Base-by-base conservation (phyloP, 1,284 basidiomycete genomes). In the Violaceomyces palustris region DNA sequence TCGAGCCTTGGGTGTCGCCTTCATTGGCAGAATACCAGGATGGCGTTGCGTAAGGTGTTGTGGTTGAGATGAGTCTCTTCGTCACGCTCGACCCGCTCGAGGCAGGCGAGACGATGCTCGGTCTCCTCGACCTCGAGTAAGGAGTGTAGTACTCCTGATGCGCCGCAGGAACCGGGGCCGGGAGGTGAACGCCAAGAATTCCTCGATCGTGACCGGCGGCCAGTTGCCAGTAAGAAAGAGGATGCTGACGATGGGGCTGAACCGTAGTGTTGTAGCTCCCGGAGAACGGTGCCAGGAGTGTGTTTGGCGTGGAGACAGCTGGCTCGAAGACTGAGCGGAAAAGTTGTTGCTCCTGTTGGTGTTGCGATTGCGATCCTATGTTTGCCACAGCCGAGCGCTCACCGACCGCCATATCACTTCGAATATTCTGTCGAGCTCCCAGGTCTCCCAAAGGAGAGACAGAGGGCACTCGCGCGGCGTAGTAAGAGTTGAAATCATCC, bases 141-240 rank as follows among this genome's bases (percentile, higher is more conserved):
- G 32, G 32, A 6, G 6, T 5, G 32, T 34, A 60, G 49, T 60
- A 60, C 45, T 60, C 57, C 18, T 17, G 35, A 22, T 44, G 42
- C 23, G 37, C 38, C 6, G 41, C 26, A 32, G 42, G 43, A 5
- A 4, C 6, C n/a, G 48, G 45, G 14, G 51, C 48, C 18, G 57
- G 57, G 39, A 60, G 54, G 45, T 60, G 57, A n/a, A 60, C 42
- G 22, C 57, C 57, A 24, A 60, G 27, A 30, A 60, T 60, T 10
- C 57, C 57, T 27, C 53, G 43, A 23, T 61, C 50, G 41, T 61
- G 45, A 5, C 55, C 54, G 17, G 55, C 53, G 10, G 55, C 54
- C 24, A 57, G 39, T 21, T 57, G 58, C 53, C 55, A 61, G 44
- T 57, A 61, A 2, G 58, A 49, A 6, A 57, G 45, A 5, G 58